Conservation (phyloP, 805 yeast species). For the Wickerhamiella kurtzmanii region DNA sequence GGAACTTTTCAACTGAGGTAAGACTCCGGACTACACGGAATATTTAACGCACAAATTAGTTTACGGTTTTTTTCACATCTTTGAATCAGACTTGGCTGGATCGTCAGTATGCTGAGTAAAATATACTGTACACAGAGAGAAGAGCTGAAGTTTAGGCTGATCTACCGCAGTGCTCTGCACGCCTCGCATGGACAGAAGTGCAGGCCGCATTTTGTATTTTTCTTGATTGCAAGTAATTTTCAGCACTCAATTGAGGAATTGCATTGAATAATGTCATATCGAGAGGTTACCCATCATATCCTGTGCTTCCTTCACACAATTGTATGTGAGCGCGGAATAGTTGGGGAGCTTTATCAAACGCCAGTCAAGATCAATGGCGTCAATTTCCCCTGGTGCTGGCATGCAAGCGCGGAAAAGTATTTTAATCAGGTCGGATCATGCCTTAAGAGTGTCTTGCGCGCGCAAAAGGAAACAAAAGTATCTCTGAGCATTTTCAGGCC, state of each 20-base stretch:
- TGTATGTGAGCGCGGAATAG: neutral
- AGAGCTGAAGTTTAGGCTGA: neutral
- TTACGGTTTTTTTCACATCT: too few species aligned
- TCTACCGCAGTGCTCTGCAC: neutral
- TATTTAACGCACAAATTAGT: neutral
- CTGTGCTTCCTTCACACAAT: neutral
- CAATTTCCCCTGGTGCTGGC: neutral
- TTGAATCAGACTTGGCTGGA: too few species aligned
- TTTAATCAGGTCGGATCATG: neutral
- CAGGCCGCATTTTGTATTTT: neutral
- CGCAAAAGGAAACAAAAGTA: neutral
- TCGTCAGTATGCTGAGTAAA: too few species aligned
- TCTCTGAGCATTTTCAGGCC: neutral
- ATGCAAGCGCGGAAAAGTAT: neutral
- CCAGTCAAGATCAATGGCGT: neutral
- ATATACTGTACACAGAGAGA: constrained; percentile 1
- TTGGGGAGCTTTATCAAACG: neutral
- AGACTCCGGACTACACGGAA: neutral
- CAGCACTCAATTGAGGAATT: neutral
- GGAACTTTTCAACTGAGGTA: neutral
- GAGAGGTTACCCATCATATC: neutral
- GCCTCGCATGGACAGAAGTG: neutral
- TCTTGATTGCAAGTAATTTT: neutral
- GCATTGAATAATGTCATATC: neutral
- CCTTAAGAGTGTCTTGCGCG: neutral